phyloP scores from a whole-genome alignment of 805 yeast genomes.

The Metschnikowia amazonensis region DNA sequence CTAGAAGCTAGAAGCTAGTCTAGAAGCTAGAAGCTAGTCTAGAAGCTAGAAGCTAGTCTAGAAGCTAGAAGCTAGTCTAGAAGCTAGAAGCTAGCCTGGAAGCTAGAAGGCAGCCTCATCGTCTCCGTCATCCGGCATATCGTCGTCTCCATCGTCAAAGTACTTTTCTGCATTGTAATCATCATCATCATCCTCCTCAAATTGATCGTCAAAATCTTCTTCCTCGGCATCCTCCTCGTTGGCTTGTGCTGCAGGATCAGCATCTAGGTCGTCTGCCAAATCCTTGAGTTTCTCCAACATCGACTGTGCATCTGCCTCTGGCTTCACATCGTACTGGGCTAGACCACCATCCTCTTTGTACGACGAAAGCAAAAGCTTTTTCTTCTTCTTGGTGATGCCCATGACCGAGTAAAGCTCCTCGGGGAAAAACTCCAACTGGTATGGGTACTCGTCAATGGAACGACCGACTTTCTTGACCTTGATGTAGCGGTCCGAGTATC shows the following conservation, averaged over 20 bases:
- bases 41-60: too few species aligned
- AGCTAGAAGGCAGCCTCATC: slow-evolving; percentile 67
- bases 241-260: slow-evolving; percentile 38
- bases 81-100: too few species aligned
- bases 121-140: slow-evolving; percentile 58
- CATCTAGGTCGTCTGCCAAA: slow-evolving; percentile 45
- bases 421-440: slow-evolving; percentile 67
- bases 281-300: slow-evolving; percentile 38
- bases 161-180: slow-evolving; percentile 78
- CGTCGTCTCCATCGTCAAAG: slow-evolving; percentile 70
- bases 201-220: slow-evolving; percentile 62
- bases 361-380: slow-evolving; percentile 43
- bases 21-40: too few species aligned
- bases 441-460: slow-evolving; percentile 77
- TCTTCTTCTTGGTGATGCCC: slow-evolving; percentile 57
- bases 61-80: too few species aligned
- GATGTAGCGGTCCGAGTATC: slow-evolving; percentile 78
- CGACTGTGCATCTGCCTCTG: slow-evolving; percentile 30
- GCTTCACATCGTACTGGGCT: slow-evolving; percentile 27
- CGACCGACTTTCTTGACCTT: slow-evolving; percentile 67
- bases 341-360: slow-evolving; percentile 39
- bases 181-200: slow-evolving; percentile 71
- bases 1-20: too few species aligned
- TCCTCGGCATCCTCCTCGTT: slow-evolving; percentile 39
- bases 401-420: slow-evolving; percentile 69